phyloP scores from a whole-genome alignment of 148 eudicot genomes.

The Chenopodium suecicum region DNA sequence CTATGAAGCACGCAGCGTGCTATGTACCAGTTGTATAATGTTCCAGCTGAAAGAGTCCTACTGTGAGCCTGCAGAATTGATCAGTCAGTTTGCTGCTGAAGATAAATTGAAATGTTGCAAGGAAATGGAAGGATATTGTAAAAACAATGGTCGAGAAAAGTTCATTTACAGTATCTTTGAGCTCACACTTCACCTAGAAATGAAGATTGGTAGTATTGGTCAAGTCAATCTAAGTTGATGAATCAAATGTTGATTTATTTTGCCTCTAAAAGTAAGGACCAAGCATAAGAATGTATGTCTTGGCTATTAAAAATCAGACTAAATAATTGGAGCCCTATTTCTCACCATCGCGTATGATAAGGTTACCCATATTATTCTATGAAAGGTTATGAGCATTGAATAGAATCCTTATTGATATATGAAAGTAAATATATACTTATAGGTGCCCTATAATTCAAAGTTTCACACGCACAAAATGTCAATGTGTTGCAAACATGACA shows the following conservation, averaged over 20 bases:
- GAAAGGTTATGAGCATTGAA: neutral
- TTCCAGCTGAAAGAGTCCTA: neutral
- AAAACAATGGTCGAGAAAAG: too few relatives aligned
- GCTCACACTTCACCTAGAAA: too few relatives aligned
- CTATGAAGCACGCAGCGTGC: neutral
- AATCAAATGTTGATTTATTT: neutral
- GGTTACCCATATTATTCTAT: neutral
- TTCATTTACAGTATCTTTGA: too few relatives aligned
- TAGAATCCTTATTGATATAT: too few relatives aligned
- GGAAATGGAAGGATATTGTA: too few relatives aligned
- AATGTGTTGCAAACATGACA: neutral
- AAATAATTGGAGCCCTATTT: neutral
- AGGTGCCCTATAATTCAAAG: neutral
- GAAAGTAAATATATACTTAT: neutral
- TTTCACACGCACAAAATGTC: too few relatives aligned
- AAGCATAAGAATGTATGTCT: neutral
- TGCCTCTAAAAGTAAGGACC: too few relatives aligned
- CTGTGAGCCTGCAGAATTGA: neutral
- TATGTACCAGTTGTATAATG: neutral
- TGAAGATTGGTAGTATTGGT: too few relatives aligned
- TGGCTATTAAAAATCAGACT: neutral
- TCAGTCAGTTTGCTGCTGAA: too few relatives aligned
- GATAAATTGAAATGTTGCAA: too few relatives aligned
- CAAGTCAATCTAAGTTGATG: neutral
- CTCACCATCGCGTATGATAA: neutral